Conservation (phyloP, 129 eudicot species). For the Escallonia rubra region DNA sequence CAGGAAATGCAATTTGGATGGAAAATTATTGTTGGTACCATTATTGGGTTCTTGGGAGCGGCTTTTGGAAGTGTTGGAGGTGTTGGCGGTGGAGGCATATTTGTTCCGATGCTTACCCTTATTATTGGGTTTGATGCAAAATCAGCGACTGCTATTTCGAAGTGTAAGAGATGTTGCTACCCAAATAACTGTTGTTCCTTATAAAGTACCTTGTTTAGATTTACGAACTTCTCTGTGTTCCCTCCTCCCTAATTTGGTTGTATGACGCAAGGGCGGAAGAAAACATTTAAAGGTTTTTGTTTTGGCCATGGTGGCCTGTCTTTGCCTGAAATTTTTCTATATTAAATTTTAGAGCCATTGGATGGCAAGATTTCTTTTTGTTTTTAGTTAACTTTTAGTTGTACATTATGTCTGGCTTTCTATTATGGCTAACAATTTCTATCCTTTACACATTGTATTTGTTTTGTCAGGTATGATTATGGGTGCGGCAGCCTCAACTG, state of each 20-base stretch:
- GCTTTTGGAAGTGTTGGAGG: slow-evolving; percentile 99
- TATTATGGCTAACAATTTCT: neutral
- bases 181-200: neutral
- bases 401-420: neutral
- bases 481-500: slow-evolving; percentile 93
- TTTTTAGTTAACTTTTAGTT: neutral
- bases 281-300: neutral
- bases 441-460: neutral
- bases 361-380: neutral
- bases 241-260: neutral
- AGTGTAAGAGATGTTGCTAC: slow-evolving; percentile 47
- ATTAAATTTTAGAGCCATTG: neutral
- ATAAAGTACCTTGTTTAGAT: neutral
- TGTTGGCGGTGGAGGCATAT: slow-evolving; percentile 95
- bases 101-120: slow-evolving; percentile 87
- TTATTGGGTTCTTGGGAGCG: slow-evolving; percentile 90
- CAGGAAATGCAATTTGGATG: slow-evolving; percentile 84
- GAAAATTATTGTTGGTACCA: slow-evolving; percentile 64
- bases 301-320: neutral
- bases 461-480: slow-evolving; percentile 75
- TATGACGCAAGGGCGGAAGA: neutral
- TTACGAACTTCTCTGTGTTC: neutral
- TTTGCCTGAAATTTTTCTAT: neutral
- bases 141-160: slow-evolving; percentile 93
- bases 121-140: slow-evolving; percentile 88